phyloP scores from a whole-genome alignment of 345 rosid genomes.

The Linum usitatissimum region DNA sequence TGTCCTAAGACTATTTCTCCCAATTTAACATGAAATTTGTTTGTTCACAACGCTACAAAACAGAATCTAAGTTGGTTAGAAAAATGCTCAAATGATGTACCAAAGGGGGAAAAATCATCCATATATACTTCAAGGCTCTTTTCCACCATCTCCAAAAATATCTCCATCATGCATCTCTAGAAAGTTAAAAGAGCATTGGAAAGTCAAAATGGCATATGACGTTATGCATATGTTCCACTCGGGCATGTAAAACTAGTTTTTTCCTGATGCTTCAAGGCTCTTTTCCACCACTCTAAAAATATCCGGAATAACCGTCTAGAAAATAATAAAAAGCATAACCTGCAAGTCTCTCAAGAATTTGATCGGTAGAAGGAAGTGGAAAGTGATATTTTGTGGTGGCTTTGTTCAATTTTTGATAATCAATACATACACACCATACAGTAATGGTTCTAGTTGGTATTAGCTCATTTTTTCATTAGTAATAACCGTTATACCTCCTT shows the following conservation, averaged over 20 bases:
- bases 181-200: background rate
- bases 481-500: background rate
- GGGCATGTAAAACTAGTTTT: conserved; percentile 1
- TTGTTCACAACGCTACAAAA: background rate
- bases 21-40: background rate
- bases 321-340: background rate
- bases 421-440: background rate
- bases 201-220: background rate
- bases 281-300: background rate
- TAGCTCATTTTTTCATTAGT: background rate
- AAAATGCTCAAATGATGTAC: background rate
- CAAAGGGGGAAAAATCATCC: background rate
- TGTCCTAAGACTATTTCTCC: background rate
- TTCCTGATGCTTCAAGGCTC: background rate
- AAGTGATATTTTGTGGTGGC: background rate
- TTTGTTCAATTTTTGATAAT: background rate
- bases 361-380: background rate
- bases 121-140: background rate
- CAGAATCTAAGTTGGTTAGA: background rate
- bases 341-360: background rate
- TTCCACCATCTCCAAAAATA: too few relatives aligned
- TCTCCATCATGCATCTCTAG: background rate
- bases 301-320: conserved; percentile 3
- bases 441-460: background rate
- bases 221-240: background rate